Conservation (phyloP, 208 protist genomes). For the Acanthamoeba triangularis region DNA sequence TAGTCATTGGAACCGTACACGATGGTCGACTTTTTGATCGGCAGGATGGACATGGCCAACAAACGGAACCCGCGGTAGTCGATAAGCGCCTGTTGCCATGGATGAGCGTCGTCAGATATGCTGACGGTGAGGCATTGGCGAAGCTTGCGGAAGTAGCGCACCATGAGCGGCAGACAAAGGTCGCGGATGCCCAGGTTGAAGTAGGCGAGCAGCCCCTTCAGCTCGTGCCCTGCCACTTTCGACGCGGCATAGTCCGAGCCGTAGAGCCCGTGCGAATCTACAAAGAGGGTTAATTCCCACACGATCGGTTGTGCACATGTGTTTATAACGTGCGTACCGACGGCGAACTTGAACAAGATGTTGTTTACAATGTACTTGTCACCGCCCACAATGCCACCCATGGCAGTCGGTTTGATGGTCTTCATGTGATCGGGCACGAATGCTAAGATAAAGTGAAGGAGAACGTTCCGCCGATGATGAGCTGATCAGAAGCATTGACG, state of each 20-base stretch:
- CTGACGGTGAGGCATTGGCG: background rate
- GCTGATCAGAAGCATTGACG: too few species aligned
- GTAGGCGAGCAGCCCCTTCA: constrained; percentile 82
- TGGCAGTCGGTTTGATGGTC: constrained; percentile 76
- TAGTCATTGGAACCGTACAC: constrained; percentile 56
- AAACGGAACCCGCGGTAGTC: constrained; percentile 80
- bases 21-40: constrained; percentile 73
- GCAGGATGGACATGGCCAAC: constrained; percentile 85
- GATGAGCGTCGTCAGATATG: background rate
- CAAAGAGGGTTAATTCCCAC: too few species aligned
- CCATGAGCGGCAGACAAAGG: constrained; percentile 84
- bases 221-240: constrained; percentile 82
- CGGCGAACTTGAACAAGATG: constrained; percentile 86
- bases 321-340: constrained; percentile 29
- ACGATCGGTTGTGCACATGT: too few species aligned
- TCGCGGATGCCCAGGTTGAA: constrained; percentile 76
- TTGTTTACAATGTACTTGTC: constrained; percentile 85
- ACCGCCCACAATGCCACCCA: constrained; percentile 79
- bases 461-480: background rate
- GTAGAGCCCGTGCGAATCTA: constrained; percentile 82
- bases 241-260: constrained; percentile 80
- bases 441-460: background rate
- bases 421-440: constrained; percentile 65
- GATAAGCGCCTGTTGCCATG: constrained; percentile 33
- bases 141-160: background rate